Conservation (phyloP, 208 protist species). For the Trypanosoma grayi region DNA sequence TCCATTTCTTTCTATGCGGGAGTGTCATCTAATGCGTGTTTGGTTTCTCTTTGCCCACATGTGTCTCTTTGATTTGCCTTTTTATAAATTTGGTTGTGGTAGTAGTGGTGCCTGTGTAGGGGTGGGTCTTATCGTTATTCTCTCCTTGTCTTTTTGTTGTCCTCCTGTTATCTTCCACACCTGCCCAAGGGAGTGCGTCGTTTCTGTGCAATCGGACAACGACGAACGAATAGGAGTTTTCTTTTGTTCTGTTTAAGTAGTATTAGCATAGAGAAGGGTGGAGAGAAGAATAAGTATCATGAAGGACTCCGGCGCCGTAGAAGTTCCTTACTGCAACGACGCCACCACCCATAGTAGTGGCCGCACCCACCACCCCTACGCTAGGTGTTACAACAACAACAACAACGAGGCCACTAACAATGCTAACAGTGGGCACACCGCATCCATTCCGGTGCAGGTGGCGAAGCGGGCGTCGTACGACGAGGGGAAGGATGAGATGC, state of each 20-base stretch:
- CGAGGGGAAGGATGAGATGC: neutral
- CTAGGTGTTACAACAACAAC: constrained; percentile 3
- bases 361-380: constrained; percentile 19
- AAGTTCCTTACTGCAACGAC: neutral
- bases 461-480: neutral
- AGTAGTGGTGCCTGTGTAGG: too few relatives aligned
- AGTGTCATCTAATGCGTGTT: too few relatives aligned
- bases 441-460: constrained; percentile 6
- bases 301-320: constrained; percentile 19
- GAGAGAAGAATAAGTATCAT: constrained; percentile 32
- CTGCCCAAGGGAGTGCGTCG: too few relatives aligned
- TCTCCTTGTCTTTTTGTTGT: too few relatives aligned
- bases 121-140: too few relatives aligned
- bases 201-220: too few relatives aligned
- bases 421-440: neutral
- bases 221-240: too few relatives aligned
- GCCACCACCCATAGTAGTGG: neutral
- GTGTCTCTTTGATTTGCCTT: too few relatives aligned
- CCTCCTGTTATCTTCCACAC: too few relatives aligned
- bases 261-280: neutral
- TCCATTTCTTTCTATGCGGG: too few relatives aligned
- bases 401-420: neutral
- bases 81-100: too few relatives aligned
- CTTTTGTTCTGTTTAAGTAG: neutral
- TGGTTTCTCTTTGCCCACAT: too few relatives aligned